Evolutionary conservation across 495 filamentous ascomycete species (phyloP).

Genomic region (Bryoglossum gracile): DNA sequence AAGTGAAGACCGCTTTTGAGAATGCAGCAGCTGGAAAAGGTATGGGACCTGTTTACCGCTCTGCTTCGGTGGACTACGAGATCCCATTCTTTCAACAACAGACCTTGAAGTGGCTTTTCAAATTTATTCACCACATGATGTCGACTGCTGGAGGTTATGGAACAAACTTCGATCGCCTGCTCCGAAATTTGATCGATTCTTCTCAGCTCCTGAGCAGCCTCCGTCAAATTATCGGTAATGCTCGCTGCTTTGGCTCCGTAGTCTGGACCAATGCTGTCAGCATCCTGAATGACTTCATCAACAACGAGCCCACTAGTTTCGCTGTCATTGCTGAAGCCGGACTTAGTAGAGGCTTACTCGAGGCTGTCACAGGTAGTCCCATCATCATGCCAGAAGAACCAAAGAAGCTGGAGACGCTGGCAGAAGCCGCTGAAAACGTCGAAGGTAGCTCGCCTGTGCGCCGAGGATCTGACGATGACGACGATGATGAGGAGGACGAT

Average conservation of each 20-base stretch:
- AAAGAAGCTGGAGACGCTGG: background rate
- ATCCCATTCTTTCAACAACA: constrained; percentile 90
- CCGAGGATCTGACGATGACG: constrained; percentile 5
- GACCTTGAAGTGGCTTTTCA: constrained; percentile 85
- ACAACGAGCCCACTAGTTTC: constrained; percentile 98
- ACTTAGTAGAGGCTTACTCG: constrained; percentile 73
- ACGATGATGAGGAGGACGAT: constrained; percentile 18
- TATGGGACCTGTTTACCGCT: constrained; percentile 70
- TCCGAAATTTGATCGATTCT: constrained; percentile 92
- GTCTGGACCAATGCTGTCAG: constrained; percentile 91
- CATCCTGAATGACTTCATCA: constrained; percentile 92
- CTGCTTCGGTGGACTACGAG: constrained; percentile 78
- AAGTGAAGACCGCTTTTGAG: constrained; percentile 64
- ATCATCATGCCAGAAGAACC: constrained; percentile 20
- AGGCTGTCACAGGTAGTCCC: constrained; percentile 59
- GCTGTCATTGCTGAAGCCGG: constrained; percentile 91
- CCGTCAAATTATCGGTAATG: constrained; percentile 73
- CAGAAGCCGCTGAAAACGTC: background rate
- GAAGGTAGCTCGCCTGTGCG: constrained; percentile 14
- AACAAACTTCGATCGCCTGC: constrained; percentile 77
- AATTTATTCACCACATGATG: constrained; percentile 95
- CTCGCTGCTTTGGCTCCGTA: constrained; percentile 70
- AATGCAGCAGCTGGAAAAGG: constrained; percentile 59
- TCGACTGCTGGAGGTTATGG: constrained; percentile 56
- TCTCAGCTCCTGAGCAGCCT: constrained; percentile 72